A percentile compares a stretch with the other conserved stretches of the same genome.
Conservation (phyloP, 2,329 filamentous ascomycete genomes). For the Ascochyta koolunga region DNA sequence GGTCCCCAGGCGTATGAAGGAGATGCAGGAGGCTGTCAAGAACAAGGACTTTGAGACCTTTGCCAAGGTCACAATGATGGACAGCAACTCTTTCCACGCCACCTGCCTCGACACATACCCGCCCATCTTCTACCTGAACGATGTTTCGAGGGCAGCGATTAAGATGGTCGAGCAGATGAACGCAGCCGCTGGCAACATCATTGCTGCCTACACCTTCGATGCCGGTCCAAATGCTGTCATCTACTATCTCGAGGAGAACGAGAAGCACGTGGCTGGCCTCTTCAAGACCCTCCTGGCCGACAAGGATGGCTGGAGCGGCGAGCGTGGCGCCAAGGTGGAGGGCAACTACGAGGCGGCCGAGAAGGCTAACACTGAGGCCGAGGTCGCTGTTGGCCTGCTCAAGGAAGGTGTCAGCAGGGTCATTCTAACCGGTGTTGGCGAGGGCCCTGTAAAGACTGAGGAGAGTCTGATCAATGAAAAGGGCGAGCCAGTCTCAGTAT, state of each 20-base stretch:
- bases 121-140: constrained; percentile 98
- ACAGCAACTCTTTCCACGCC: constrained; percentile 97
- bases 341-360: constrained; percentile 63
- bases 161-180: constrained; percentile 91
- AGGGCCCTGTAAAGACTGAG: constrained; percentile 82
- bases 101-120: constrained; percentile 94
- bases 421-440: constrained; percentile 89
- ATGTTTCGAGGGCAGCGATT: constrained; percentile 85
- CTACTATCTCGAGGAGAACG: constrained; percentile 87
- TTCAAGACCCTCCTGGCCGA: constrained; percentile 71
- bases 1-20: constrained; percentile 81
- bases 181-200: constrained; percentile 72
- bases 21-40: constrained; percentile 82
- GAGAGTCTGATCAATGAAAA: constrained; percentile 75
- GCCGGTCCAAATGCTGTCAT: constrained; percentile 96
- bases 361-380: constrained; percentile 59
- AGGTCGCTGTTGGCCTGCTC: constrained; percentile 55
- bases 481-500: constrained; percentile 37
- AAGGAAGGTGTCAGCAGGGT: constrained; percentile 84
- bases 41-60: constrained; percentile 84
- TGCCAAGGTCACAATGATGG: constrained; percentile 90
- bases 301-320: constrained; percentile 73
- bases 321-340: constrained; percentile 60
- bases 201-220: constrained; percentile 97
- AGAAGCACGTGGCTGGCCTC: constrained; percentile 73